These are phyloP conservation scores for Aureobasidium sp. DNA, from an alignment of 2,329 filamentous ascomycete genomes.

Conservation along the genomic window DNA sequence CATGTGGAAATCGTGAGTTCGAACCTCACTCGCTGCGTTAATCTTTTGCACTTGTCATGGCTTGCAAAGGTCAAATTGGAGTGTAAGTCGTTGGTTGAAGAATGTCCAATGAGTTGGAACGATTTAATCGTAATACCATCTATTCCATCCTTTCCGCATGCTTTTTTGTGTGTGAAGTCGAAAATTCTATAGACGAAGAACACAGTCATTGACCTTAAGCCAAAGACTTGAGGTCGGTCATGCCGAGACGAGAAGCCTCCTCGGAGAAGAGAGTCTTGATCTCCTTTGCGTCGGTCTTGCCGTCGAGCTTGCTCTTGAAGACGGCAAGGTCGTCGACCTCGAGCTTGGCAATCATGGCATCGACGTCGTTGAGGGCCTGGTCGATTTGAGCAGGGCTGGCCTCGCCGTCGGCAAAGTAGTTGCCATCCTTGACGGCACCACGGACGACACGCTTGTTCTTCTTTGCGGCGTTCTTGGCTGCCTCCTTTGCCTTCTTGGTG, in stretches of 20 bases:
- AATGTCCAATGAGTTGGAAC: not conserved
- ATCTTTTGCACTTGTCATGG: not conserved
- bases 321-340: slow-evolving; percentile 84
- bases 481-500: slow-evolving; percentile 94
- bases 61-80: not conserved
- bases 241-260: slow-evolving; percentile 70
- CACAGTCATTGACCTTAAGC: not conserved
- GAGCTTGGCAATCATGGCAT: slow-evolving; percentile 78
- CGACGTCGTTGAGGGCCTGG: slow-evolving; percentile 73
- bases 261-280: slow-evolving; percentile 77
- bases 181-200: slow-evolving; percentile 5
- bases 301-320: slow-evolving; percentile 71
- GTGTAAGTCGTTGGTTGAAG: not conserved
- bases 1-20: not conserved
- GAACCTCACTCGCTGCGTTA: not conserved
- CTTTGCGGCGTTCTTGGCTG: slow-evolving; percentile 97
- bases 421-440: slow-evolving; percentile 89
- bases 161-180: not conserved
- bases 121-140: slow-evolving; percentile 2
- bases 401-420: slow-evolving; percentile 73
- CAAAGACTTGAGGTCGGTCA: slow-evolving; percentile 61
- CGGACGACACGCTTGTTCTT: slow-evolving; percentile 99
- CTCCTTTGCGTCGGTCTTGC: slow-evolving; percentile 67
- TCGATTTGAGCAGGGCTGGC: slow-evolving; percentile 77
- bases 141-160: not conserved